Conservation (phyloP, 495 filamentous ascomycete genomes). For the Copromyces sp. region DNA sequence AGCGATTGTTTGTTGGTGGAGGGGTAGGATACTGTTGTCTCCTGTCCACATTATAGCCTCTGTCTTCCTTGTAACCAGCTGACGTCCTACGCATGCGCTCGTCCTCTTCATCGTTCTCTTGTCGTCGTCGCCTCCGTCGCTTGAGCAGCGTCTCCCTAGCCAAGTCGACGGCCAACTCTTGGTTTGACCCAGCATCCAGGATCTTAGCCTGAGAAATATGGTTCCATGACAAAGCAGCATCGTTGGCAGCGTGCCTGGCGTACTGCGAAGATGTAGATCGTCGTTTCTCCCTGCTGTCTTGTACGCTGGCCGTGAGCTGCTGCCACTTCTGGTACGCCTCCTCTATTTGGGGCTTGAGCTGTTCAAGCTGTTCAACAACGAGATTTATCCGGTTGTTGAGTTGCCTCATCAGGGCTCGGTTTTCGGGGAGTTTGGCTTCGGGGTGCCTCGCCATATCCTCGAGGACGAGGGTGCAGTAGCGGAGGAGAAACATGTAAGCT, state of each 20-base stretch:
- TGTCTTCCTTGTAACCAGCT: conserved; percentile 55
- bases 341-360: conserved; percentile 36
- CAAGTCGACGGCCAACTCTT: conserved; percentile 67
- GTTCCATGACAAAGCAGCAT: conserved; percentile 36
- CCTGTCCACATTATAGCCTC: conserved; percentile 27
- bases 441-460: conserved; percentile 53
- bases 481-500: conserved; percentile 75
- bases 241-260: conserved; percentile 31
- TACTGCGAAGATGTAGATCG: conserved; percentile 12
- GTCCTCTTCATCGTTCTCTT: conserved; percentile 37
- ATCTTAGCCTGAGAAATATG: conserved; percentile 26
- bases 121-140: conserved; percentile 38
- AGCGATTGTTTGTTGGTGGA: background rate
- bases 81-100: conserved; percentile 42
- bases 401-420: conserved; percentile 12
- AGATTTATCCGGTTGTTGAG: conserved; percentile 17
- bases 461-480: conserved; percentile 64
- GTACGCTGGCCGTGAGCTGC: conserved; percentile 10
- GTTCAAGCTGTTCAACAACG: conserved; percentile 45
- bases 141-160: conserved; percentile 65
- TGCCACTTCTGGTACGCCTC: conserved; percentile 26
- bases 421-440: conserved; percentile 47
- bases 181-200: conserved; percentile 60
- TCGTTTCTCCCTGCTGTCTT: conserved; percentile 3
- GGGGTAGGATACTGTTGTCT: background rate